These are phyloP conservation scores for Phytophthora agathidicida DNA, from an alignment of 352 stramenopile species.

Conservation along the genomic window DNA sequence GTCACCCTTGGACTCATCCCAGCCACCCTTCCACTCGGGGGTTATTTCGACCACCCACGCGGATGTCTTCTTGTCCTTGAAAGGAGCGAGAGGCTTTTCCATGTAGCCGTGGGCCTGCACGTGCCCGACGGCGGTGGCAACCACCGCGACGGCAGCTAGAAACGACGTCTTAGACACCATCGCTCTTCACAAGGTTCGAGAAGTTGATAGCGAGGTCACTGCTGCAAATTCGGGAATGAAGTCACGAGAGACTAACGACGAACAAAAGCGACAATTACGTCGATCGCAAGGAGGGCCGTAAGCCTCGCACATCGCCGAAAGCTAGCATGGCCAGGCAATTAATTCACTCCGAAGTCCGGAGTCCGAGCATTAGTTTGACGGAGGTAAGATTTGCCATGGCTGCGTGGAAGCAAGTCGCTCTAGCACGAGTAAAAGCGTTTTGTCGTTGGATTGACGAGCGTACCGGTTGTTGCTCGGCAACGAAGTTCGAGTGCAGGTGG, in stretches of 20 bases:
- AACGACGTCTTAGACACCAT: constrained; percentile 25
- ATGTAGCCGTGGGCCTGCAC: constrained; percentile 28
- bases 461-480: constrained; percentile 14
- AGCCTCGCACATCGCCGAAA: constrained; percentile 20
- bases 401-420: constrained; percentile 6
- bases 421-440: constrained; percentile 23
- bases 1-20: constrained; percentile 18
- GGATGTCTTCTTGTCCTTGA: constrained; percentile 25
- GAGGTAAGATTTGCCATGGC: neutral
- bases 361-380: too few relatives aligned
- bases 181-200: neutral
- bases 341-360: too few relatives aligned
- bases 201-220: neutral
- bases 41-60: constrained; percentile 28
- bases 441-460: constrained; percentile 10
- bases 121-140: constrained; percentile 6
- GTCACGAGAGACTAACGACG: neutral
- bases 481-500: constrained; percentile 1
- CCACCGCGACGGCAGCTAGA: neutral
- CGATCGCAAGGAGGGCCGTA: constrained; percentile 1
- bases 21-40: constrained; percentile 31
- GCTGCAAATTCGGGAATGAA: constrained; percentile 19
- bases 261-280: neutral
- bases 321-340: too few relatives aligned
- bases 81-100: constrained; percentile 27